Base-by-base conservation (phyloP, 306 rosid genomes). In the Crataegus laevigata region DNA sequence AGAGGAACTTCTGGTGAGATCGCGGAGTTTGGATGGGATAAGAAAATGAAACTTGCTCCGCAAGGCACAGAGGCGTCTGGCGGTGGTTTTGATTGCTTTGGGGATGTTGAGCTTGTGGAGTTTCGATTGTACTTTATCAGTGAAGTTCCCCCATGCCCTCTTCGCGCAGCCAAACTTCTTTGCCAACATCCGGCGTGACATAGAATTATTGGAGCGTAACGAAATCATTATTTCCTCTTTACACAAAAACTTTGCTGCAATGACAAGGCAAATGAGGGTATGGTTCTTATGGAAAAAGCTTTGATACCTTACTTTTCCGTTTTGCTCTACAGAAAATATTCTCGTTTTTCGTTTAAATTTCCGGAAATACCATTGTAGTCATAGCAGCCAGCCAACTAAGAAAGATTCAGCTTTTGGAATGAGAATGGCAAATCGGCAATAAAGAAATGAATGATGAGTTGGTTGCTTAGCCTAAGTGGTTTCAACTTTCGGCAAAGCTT, bases 141-240 rank as follows among this genome's bases (percentile, higher is more conserved):
- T 76, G 72, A 90, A 81, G 84, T 68, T 85, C 85, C 75, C 90
- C 93, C 90, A 89, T 5, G 86, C 86, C 73, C 71, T 89, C 82
- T 75, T 91, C 29, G 86, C 89, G 9, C 82, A 88, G 57, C 78
- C 82, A 61, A 85, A 87, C 88, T 88, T 91, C 83, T 83, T 89
- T 69, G 73, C 70, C 66, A 84, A 72, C 77, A 22, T 71, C 71
- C 60, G 22, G 30, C 83, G 79, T 29, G 96, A 80, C 90, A 91
- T 84, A 7, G 66, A 68, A 36, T 51, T 19, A 32, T 40, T 32
- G 34, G 45, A 22, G 3, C 29, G 36, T 29, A 18, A 17, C 50
- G 25, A 32, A 67, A 67, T 22, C 45, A 40, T 77, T 57, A 45
- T 15, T 69, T 42, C 14, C 19, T 69, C 25, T 47, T 18, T 32